Percentiles rank a stretch among this genome's conserved stretches.
Conservation (phyloP, 2,329 filamentous ascomycete species). For the Xylariaceae sp. region DNA sequence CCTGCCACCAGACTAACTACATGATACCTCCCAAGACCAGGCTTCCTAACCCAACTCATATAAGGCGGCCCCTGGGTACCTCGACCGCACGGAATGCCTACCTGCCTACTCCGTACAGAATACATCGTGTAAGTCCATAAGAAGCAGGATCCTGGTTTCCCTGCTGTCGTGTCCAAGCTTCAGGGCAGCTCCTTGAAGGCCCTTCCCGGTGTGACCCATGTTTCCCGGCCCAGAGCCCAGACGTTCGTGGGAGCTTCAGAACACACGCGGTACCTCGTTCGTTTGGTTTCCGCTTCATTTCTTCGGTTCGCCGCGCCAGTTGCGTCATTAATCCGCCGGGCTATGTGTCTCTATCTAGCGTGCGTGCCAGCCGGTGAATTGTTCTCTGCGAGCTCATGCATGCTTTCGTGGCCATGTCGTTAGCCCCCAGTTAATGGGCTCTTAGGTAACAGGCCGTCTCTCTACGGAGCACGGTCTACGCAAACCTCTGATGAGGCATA, state of each 20-base stretch:
- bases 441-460: conserved; percentile 31
- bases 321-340: conserved; percentile 32
- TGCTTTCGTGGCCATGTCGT: conserved; percentile 42
- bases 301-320: conserved; percentile 27
- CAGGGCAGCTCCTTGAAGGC: conserved; percentile 22
- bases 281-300: conserved; percentile 25
- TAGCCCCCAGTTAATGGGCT: conserved; percentile 34
- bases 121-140: not conserved
- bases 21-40: not conserved
- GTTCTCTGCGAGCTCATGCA: conserved; percentile 40
- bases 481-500: conserved; percentile 12
- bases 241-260: conserved; percentile 23
- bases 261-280: conserved; percentile 23
- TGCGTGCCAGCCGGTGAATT: conserved; percentile 32
- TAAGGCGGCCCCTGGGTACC: no score
- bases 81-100: not conserved
- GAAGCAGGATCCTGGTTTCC: conserved; percentile 15
- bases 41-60: not conserved
- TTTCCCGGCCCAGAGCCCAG: conserved; percentile 14
- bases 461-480: conserved; percentile 3
- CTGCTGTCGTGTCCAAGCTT: conserved; percentile 21
- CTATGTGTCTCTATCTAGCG: conserved; percentile 21
- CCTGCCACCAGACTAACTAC: not conserved
- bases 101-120: not conserved
- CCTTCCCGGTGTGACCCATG: conserved; percentile 24